phyloP scores from a whole-genome alignment of 164 flowering plant genomes.

The Echeveria elegans region DNA sequence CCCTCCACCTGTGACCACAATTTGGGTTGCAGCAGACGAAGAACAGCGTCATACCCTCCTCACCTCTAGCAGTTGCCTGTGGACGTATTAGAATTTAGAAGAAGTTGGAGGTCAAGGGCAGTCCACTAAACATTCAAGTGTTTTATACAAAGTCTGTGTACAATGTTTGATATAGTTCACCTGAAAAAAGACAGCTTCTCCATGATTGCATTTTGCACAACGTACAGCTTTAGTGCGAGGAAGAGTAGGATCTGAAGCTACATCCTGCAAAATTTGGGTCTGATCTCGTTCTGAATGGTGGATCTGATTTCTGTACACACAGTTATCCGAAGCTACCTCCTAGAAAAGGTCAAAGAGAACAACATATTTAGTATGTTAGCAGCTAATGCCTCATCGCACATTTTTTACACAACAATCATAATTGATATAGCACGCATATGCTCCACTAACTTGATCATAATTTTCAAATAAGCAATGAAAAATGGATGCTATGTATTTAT shows the following conservation, averaged over 20 bases:
- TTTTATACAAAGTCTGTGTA: background rate
- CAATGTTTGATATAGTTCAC: background rate
- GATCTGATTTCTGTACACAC: constrained; percentile 10
- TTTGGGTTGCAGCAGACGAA: constrained; percentile 10
- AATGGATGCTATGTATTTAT: background rate
- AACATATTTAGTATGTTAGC: background rate
- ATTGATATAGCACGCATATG: background rate
- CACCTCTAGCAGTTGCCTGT: constrained; percentile 9
- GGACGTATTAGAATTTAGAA: background rate
- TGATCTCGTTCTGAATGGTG: constrained; percentile 7
- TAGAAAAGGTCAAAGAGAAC: background rate
- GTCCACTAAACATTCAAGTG: background rate
- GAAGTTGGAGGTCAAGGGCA: background rate
- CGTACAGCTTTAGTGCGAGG: constrained; percentile 11
- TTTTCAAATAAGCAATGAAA: background rate
- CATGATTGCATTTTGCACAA: constrained; percentile 7
- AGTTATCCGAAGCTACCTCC: constrained; percentile 7
- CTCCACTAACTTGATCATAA: background rate
- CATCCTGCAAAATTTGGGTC: constrained; percentile 11
- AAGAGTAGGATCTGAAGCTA: constrained; percentile 10
- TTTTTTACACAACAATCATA: background rate
- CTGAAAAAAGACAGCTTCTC: constrained; percentile 9
- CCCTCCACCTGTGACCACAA: constrained; percentile 10
- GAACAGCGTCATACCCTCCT: constrained; percentile 9
- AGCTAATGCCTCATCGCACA: background rate